phyloP scores from a whole-genome alignment of 2,329 filamentous ascomycete species.

The Alternaria panax region DNA sequence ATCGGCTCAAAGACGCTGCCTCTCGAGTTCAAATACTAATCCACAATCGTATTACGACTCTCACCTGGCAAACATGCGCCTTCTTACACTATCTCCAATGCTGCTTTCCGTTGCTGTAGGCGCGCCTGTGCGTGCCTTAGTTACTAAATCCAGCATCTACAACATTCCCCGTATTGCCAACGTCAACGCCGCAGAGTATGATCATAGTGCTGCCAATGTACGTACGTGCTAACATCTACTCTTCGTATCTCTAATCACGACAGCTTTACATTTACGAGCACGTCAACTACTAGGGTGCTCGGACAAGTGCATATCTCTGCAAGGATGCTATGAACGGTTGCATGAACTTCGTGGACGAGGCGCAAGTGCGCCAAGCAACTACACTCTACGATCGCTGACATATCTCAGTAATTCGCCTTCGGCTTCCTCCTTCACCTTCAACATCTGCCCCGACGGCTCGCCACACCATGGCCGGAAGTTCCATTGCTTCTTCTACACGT shows the following conservation, averaged over 20 bases:
- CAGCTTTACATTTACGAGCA: neutral
- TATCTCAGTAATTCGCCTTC: neutral
- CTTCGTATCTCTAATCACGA: neutral
- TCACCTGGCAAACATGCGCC: neutral
- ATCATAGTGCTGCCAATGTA: neutral
- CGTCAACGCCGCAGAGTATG: neutral
- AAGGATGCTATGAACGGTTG: neutral
- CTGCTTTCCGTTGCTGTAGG: too few relatives aligned
- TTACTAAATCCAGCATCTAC: neutral
- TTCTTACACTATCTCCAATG: neutral
- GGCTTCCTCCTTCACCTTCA: neutral
- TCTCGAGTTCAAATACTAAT: neutral
- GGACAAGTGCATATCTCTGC: neutral
- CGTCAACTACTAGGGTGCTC: neutral
- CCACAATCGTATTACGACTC: neutral
- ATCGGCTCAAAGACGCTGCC: neutral
- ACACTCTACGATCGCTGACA: neutral
- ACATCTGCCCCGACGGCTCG: neutral
- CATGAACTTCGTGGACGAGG: neutral
- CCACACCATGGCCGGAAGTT: neutral
- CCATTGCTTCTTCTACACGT: neutral
- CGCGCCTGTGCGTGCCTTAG: neutral
- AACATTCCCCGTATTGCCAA: neutral
- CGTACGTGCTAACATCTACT: neutral
- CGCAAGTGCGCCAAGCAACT: neutral